These are phyloP conservation scores for Pseudotsuga menziesii DNA, from an alignment of 75 land plant genomes.

Conservation along the genomic window DNA sequence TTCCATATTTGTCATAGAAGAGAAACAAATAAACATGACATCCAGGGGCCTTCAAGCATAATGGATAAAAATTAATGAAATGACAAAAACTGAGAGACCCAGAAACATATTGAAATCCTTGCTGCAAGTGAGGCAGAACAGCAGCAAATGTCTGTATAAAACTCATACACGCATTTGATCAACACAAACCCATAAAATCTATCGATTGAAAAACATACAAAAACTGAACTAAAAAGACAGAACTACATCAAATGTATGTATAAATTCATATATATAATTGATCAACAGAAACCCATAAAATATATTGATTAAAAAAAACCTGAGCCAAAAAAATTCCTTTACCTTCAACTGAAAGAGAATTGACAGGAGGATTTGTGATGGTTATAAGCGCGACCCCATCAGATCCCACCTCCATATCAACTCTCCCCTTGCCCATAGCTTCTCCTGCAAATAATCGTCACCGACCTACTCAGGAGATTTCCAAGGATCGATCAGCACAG, in stretches of 20 bases:
- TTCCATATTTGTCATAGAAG: too few relatives aligned
- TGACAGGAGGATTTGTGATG: conserved; percentile 62
- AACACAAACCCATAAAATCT: neutral
- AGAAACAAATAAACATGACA: too few relatives aligned
- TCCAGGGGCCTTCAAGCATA: neutral
- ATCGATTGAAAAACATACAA: neutral
- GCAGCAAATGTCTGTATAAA: neutral
- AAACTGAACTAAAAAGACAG: neutral
- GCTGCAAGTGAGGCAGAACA: neutral
- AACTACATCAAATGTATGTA: too few relatives aligned
- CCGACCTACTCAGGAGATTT: too few relatives aligned
- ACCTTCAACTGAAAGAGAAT: conserved; percentile 63
- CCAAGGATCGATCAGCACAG: too few relatives aligned
- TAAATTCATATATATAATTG: too few relatives aligned
- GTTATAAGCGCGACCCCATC: conserved; percentile 70
- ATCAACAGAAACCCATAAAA: neutral
- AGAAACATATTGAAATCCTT: neutral
- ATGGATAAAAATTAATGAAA: neutral
- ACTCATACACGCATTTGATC: neutral
- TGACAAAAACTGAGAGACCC: neutral
- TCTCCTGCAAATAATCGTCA: neutral
- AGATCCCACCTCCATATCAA: conserved; percentile 48
- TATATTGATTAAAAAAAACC: neutral
- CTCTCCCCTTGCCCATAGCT: conserved; percentile 24
- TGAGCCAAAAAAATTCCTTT: neutral